Percentiles rank a stretch among this genome's conserved stretches.
These are phyloP conservation scores for Porodaedalea pini DNA, from an alignment of 1,284 basidiomycete species.

Conservation along the genomic window DNA sequence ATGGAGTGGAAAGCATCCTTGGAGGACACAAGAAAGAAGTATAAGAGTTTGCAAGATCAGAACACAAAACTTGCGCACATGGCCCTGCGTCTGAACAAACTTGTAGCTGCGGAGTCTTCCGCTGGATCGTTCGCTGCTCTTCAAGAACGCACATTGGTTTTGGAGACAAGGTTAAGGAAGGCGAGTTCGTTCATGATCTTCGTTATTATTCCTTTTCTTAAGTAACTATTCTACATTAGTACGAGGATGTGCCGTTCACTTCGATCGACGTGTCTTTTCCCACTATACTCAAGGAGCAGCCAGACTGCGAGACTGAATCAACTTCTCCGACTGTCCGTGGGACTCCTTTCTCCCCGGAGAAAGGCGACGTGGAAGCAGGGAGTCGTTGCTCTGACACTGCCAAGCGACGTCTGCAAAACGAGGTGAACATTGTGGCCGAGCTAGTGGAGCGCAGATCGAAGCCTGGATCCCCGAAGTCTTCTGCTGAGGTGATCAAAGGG, in stretches of 20 bases:
- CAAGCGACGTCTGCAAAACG: background rate
- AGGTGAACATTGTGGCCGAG: background rate
- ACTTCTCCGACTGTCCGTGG: background rate
- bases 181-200: background rate
- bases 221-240: background rate
- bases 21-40: background rate
- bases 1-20: background rate
- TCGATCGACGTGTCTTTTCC: background rate
- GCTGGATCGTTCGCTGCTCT: background rate
- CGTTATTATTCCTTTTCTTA: background rate
- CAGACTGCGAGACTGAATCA: background rate
- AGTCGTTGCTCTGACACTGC: background rate
- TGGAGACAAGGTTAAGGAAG: background rate
- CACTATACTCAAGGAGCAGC: background rate
- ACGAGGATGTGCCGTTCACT: background rate
- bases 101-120: background rate
- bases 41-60: background rate
- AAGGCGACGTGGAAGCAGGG: background rate
- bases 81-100: conserved; percentile 1
- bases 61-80: background rate
- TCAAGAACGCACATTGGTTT: background rate
- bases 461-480: background rate
- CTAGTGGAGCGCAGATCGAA: background rate
- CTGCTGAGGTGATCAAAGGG: background rate
- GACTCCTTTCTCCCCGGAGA: background rate